phyloP scores from a whole-genome alignment of 2,329 filamentous ascomycete species.

The Leptographium galeiforme region DNA sequence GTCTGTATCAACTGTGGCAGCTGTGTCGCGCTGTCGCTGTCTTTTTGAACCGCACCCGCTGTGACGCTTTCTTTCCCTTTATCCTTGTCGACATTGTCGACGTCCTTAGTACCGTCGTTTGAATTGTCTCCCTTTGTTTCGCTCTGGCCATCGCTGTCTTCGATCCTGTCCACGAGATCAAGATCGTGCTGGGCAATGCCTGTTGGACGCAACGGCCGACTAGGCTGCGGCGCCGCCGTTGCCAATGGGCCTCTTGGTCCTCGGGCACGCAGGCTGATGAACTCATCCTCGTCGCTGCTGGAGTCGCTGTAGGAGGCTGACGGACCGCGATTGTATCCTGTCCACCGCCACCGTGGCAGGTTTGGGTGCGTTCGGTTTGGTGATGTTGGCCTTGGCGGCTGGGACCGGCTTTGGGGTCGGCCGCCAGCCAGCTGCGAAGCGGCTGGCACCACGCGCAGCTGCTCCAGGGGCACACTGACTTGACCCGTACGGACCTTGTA shows the following conservation, averaged over 20 bases:
- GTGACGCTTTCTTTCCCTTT: not conserved
- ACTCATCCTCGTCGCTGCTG: not conserved
- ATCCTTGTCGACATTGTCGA: not conserved
- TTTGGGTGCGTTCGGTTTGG: not conserved
- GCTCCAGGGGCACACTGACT: slow-evolving; percentile 48
- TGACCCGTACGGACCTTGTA: slow-evolving; percentile 69
- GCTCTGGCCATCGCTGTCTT: slow-evolving; percentile 9
- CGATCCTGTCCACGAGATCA: slow-evolving; percentile 2
- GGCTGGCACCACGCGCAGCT: slow-evolving; percentile 33
- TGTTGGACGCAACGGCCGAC: not conserved
- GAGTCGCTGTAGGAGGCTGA: not conserved
- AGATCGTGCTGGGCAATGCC: not conserved
- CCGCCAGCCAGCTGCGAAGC: not conserved
- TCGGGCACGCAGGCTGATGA: not conserved
- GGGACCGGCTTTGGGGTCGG: not conserved
- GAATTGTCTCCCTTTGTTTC: not conserved
- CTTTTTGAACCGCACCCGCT: too few relatives aligned
- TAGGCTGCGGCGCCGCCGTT: not conserved
- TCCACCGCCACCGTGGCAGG: not conserved
- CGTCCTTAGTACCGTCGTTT: too few relatives aligned
- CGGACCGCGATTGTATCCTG: not conserved
- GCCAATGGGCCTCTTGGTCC: not conserved
- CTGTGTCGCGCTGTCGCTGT: not conserved
- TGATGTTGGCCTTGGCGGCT: not conserved
- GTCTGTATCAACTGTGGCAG: not conserved